Evolutionary conservation across 1,284 basidiomycete species (phyloP), one percentile per base, ranked within the genome.

Genomic region (Austroboletus sp.): DNA sequence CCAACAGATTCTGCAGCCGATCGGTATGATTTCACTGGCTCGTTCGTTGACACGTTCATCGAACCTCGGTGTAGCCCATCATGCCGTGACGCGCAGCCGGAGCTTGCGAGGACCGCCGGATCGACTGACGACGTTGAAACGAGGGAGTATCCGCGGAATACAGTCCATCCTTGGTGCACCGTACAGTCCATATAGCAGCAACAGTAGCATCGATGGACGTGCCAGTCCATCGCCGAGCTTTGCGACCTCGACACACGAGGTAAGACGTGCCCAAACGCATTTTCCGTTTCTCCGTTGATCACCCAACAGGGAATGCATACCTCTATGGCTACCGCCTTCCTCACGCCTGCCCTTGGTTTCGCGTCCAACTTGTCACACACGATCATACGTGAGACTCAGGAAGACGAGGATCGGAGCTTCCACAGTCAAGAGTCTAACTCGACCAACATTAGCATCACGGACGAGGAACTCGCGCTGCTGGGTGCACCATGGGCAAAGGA

Each of bases 401-500:
- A 98, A 65, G 94, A 96, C 60, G 92, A 96, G 58, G 76, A 80
- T 40, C 75, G 79, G 40, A 92, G 87, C 52, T 60, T 80, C 10
- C 73, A 75, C 16, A 85, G 81, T 56, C 73, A 77, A 30, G 74
- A 72, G 34, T 79, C 82, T 6, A 69, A 62, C 38, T 79, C 76
- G 15, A 84, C 82, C 1, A 79, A 76, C 23, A 83, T 89, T 56
- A 89, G 87, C 50, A 86, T 95, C 49, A 82, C 84, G 4, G 94
- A 98, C 61, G 93, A 97, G 61, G 92, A 97, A 67, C 75, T 98
- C 10, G 94, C 95, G 1, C 72, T 98, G 29, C 78, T 96, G 10
- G 95, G 95, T 19, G 83, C 95, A 3, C 95, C 95, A 0, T 98
- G 95, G 95, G 95, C 95, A 0, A 98, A 98, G 66, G 95, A 98